Evolutionary conservation across 495 filamentous ascomycete genomes (phyloP), one percentile per base, ranked within the genome.

Genomic region (Astrothelium subdiscretum): DNA sequence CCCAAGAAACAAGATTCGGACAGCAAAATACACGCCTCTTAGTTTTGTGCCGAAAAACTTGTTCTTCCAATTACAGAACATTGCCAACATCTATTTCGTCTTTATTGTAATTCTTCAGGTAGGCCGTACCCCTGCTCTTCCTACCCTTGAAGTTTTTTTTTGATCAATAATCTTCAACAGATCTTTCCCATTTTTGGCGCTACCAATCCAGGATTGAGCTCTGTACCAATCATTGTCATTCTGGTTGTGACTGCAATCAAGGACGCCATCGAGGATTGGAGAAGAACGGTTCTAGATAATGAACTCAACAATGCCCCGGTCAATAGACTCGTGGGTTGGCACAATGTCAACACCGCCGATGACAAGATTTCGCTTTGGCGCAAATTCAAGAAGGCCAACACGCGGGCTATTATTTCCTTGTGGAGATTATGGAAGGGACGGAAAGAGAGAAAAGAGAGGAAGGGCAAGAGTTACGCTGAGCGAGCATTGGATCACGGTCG

Each of bases 21-120:
- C 95, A 2, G 88, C 95, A 59, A 97, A 97, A 73, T 99, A 97
- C 74, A 97, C 95, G 3, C 85, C 95, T 15, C 75, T 99, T 59
- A 95, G 88, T 66, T 99, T 99, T 77, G 74, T 97, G n/a, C 95
- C 95, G 11, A 97, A 97, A 76, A 96, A 99, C 73, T 72, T 97
- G 61, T 99, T 85, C 81, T 86, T 94, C 62, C 95, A 99, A 73
- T 97, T 99, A 72, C 92, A 97, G 76, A 97, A 97, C 73, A 89
- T 99, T 67, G 95, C 95, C 60, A 99, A 97, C 74, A 85, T 97
- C 42, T 99, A 96, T 74, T 99, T 99, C 80, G 79, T 97, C 61
- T 96, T 97, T 76, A 83, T 94, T 65, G 92, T 96, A 72, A 92
- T 99, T 71, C 83, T 99, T 61, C 82, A 85, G 66, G 95, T 97